phyloP scores from a whole-genome alignment of 1,139 yeast species.

The Debaryomyces singareniensis region DNA sequence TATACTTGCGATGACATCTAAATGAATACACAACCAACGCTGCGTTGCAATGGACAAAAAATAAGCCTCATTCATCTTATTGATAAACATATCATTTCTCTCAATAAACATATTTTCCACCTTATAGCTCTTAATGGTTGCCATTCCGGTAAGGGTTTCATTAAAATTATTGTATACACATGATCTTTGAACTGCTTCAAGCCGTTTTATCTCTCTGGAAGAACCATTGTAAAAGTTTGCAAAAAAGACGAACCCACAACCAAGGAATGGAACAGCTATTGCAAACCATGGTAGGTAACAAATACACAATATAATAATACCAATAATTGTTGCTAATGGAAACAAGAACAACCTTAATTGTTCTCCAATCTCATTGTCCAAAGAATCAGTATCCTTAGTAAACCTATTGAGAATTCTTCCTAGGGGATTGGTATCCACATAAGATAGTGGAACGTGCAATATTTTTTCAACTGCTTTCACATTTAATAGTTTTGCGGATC shows the following conservation, averaged over 20 bases:
- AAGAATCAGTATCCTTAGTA: slow-evolving; percentile 42
- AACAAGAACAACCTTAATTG: slow-evolving; percentile 36
- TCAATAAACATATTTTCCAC: slow-evolving; percentile 25
- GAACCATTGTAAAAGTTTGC: slow-evolving; percentile 39
- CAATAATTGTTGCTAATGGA: slow-evolving; percentile 35
- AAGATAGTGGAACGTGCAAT: slow-evolving; percentile 41
- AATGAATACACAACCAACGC: slow-evolving; percentile 39
- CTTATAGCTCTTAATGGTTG: slow-evolving; percentile 33
- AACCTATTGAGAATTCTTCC: slow-evolving; percentile 52
- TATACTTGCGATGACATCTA: slow-evolving; percentile 32
- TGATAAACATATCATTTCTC: slow-evolving; percentile 29
- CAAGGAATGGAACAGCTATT: slow-evolving; percentile 37
- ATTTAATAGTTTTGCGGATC: slow-evolving; percentile 31
- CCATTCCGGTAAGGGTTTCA: slow-evolving; percentile 41
- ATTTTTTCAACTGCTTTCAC: slow-evolving; percentile 30
- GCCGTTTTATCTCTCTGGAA: slow-evolving; percentile 39
- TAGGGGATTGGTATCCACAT: slow-evolving; percentile 39
- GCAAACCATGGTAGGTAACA: slow-evolving; percentile 44
- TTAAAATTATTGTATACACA: slow-evolving; percentile 41
- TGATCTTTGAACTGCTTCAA: slow-evolving; percentile 40
- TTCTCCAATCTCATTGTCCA: slow-evolving; percentile 43
- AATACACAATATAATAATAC: slow-evolving; percentile 37
- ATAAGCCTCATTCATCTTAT: slow-evolving; percentile 40
- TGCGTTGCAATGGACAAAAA: slow-evolving; percentile 36
- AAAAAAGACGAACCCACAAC: slow-evolving; percentile 22